Evolutionary conservation across 1,284 basidiomycete genomes (phyloP).

Genomic region (Pseudozyma thailandica): DNA sequence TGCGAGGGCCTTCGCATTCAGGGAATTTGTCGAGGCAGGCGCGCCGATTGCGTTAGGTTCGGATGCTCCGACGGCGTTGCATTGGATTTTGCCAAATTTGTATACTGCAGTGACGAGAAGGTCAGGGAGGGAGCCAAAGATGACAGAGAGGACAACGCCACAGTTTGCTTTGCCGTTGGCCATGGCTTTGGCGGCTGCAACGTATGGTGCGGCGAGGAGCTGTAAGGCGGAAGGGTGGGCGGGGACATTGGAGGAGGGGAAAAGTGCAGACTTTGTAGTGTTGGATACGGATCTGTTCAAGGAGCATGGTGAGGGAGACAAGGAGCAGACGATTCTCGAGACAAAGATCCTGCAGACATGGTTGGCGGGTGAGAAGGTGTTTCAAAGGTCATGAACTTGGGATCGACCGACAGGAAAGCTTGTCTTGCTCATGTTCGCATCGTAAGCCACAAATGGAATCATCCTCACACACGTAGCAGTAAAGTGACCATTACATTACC

Average conservation of each 20-base stretch:
- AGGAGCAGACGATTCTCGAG: constrained; percentile 35
- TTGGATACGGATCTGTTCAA: constrained; percentile 48
- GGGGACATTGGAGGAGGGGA: constrained; percentile 37
- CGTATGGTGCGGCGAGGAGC: constrained; percentile 42
- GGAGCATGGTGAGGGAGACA: constrained; percentile 23
- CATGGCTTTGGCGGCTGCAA: constrained; percentile 37
- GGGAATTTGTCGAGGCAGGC: constrained; percentile 44
- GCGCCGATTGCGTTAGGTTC: constrained; percentile 46
- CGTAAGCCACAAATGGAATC: too few species aligned
- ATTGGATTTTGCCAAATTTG: constrained; percentile 46
- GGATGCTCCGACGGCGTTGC: constrained; percentile 44
- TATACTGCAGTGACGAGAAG: constrained; percentile 43
- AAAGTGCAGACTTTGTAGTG: constrained; percentile 47
- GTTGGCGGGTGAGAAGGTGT: constrained; percentile 33
- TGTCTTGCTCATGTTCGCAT: too few species aligned
- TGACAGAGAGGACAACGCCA: constrained; percentile 29
- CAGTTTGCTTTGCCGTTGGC: constrained; percentile 50
- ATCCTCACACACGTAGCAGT: too few species aligned
- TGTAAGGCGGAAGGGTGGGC: constrained; percentile 43
- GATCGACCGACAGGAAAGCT: not conserved
- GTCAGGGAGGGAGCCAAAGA: constrained; percentile 30
- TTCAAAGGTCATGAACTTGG: constrained; percentile 12
- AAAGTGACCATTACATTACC: too few species aligned
- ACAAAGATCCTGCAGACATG: constrained; percentile 48
- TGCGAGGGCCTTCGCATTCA: constrained; percentile 42